phyloP scores from a whole-genome alignment of 805 yeast genomes.

The Nakazawaea wickerhamii region DNA sequence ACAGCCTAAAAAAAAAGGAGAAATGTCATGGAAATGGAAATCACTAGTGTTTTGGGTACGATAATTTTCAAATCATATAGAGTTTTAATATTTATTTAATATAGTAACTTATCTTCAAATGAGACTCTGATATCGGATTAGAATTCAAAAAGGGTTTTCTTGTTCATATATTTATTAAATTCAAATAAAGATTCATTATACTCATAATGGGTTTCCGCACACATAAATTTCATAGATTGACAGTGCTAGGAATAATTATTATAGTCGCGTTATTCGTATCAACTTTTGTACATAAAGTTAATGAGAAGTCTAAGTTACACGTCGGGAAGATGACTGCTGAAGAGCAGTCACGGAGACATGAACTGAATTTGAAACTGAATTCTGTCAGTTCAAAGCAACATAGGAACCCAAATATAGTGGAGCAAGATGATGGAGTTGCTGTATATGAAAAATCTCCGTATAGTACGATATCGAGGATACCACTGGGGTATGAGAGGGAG shows the following conservation, averaged over 20 bases:
- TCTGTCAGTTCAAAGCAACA: too few species aligned
- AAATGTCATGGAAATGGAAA: too few species aligned
- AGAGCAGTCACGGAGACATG: neutral
- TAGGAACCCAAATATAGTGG: neutral
- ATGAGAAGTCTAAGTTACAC: neutral
- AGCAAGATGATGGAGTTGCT: conserved; percentile 4
- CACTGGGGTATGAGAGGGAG: conserved; percentile 25
- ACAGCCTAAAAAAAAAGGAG: too few species aligned
- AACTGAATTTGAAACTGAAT: neutral
- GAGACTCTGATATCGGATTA: too few species aligned
- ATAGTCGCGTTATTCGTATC: neutral
- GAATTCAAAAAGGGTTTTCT: too few species aligned
- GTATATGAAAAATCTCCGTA: conserved; percentile 7
- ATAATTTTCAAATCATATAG: too few species aligned
- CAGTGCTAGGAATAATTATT: neutral
- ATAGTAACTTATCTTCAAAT: too few species aligned
- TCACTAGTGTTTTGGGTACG: too few species aligned
- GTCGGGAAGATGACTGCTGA: neutral
- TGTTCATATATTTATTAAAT: too few species aligned
- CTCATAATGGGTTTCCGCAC: conserved; percentile 6
- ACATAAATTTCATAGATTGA: conserved; percentile 1
- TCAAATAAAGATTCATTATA: neutral
- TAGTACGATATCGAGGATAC: neutral
- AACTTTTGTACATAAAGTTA: neutral
- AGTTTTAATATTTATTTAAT: too few species aligned